These are phyloP conservation scores for Spongospora subterranea DNA, from an alignment of 208 protist species.

Conservation along the genomic window DNA sequence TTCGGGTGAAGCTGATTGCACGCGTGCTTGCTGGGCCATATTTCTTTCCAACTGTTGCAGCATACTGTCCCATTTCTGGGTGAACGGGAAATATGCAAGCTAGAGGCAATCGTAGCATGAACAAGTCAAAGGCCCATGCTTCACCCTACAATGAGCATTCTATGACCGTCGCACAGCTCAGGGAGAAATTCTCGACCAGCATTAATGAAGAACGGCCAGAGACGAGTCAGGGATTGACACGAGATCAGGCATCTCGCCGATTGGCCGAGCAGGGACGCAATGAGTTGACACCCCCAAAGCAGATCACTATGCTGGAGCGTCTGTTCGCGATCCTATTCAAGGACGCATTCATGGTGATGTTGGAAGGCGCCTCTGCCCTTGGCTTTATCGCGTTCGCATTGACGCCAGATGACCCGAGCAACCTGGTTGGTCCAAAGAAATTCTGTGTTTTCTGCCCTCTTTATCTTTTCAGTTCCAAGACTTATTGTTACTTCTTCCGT, in stretches of 20 bases:
- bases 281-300: background rate
- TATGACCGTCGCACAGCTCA: background rate
- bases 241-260: background rate
- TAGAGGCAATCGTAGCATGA: too few species aligned
- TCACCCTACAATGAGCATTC: background rate
- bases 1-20: too few species aligned
- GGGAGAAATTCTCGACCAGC: background rate
- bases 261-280: background rate
- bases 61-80: too few species aligned
- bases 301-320: background rate
- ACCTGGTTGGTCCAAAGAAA: slow-evolving; percentile 17
- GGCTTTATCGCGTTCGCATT: slow-evolving; percentile 63
- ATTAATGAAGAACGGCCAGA: background rate
- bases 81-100: too few species aligned
- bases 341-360: slow-evolving; percentile 59
- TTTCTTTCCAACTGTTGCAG: too few species aligned
- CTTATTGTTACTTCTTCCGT: too few species aligned
- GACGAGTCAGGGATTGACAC: background rate
- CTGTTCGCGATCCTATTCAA: background rate
- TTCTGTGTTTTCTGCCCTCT: too few species aligned
- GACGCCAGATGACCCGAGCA: slow-evolving; percentile 3
- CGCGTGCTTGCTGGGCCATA: too few species aligned
- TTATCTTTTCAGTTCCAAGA: too few species aligned
- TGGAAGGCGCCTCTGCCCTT: slow-evolving; percentile 58
- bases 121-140: too few species aligned